A percentile compares a stretch with the other conserved stretches of the same genome.
These are phyloP conservation scores for Nannochloropsis gaditana DNA, from an alignment of 108 stramenopile genomes.

Conservation along the genomic window DNA sequence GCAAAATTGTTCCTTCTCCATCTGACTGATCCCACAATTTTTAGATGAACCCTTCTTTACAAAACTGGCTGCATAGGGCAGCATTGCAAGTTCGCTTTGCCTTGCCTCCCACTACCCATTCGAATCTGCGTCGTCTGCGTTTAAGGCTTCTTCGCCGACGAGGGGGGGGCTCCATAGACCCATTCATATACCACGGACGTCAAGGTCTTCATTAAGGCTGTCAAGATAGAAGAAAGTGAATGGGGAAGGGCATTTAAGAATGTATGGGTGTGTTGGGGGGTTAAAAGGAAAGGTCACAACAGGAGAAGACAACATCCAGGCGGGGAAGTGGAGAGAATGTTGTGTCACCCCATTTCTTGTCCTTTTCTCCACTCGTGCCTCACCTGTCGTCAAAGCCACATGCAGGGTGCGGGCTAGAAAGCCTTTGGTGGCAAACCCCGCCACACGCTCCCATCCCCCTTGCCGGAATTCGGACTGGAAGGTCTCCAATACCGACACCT, in stretches of 20 bases:
- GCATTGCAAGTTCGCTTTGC: too few relatives aligned
- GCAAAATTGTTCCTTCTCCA: too few relatives aligned
- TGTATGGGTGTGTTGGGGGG: background rate
- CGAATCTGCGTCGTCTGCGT: background rate
- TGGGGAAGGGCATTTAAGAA: background rate
- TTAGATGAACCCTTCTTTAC: too few relatives aligned
- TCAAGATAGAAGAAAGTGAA: background rate
- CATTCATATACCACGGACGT: background rate
- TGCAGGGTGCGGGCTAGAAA: constrained; percentile 29
- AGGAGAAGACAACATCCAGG: too few relatives aligned
- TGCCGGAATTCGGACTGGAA: background rate
- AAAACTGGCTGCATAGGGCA: too few relatives aligned
- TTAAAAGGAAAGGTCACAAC: background rate
- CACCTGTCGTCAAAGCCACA: constrained; percentile 36
- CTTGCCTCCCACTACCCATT: background rate
- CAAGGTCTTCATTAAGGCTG: background rate
- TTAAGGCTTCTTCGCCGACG: background rate
- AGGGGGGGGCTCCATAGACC: background rate
- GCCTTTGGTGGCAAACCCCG: constrained; percentile 31
- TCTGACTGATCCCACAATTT: too few relatives aligned
- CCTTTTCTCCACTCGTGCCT: background rate
- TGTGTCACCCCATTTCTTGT: background rate
- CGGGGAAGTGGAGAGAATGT: too few relatives aligned
- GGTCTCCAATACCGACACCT: constrained; percentile 28
- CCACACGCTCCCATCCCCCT: constrained; percentile 7